phyloP scores from a whole-genome alignment of 31 red algal genomes.

The Odonthalia washingtoniensis region DNA sequence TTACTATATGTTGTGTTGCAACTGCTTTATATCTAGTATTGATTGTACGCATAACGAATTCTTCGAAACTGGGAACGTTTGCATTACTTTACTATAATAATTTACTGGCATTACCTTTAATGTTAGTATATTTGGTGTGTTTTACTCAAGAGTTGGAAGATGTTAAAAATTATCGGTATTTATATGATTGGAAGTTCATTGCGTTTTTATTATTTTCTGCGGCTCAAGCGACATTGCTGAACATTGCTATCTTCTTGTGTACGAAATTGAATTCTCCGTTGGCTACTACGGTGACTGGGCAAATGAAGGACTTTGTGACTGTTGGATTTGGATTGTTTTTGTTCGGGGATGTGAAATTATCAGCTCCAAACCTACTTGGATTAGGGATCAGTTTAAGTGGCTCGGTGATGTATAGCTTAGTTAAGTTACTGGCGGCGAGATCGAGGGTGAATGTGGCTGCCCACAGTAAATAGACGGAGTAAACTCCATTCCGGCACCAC shows the following conservation, averaged over 20 bases:
- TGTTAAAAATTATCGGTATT: conserved; percentile 40
- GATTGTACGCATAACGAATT: conserved; percentile 61
- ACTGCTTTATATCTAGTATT: conserved; percentile 86
- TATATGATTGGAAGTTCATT: conserved; percentile 52
- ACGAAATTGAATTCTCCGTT: conserved; percentile 90
- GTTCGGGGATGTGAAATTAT: conserved; percentile 71
- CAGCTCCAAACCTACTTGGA: conserved; percentile 56
- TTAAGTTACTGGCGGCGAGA: conserved; percentile 48
- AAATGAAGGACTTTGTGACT: conserved; percentile 88
- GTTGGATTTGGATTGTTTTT: conserved; percentile 59
- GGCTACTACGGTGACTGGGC: conserved; percentile 83
- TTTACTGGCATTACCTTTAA: conserved; percentile 72
- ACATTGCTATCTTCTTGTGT: conserved; percentile 84
- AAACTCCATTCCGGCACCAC: too few relatives aligned
- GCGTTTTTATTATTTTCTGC: conserved; percentile 66
- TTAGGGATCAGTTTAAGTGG: conserved; percentile 56
- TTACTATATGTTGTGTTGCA: conserved; percentile 63
- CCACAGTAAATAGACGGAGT: too few relatives aligned
- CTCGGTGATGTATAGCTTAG: conserved; percentile 49
- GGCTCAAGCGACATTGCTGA: conserved; percentile 78
- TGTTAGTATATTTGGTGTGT: conserved; percentile 46
- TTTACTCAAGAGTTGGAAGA: conserved; percentile 50
- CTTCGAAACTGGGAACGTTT: conserved; percentile 66
- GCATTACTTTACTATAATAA: conserved; percentile 83
- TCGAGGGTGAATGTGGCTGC: too few relatives aligned